A percentile compares a stretch with the other conserved stretches of the same genome.
phyloP scores from a whole-genome alignment of 75 land plant genomes.

The Picea glauca region DNA sequence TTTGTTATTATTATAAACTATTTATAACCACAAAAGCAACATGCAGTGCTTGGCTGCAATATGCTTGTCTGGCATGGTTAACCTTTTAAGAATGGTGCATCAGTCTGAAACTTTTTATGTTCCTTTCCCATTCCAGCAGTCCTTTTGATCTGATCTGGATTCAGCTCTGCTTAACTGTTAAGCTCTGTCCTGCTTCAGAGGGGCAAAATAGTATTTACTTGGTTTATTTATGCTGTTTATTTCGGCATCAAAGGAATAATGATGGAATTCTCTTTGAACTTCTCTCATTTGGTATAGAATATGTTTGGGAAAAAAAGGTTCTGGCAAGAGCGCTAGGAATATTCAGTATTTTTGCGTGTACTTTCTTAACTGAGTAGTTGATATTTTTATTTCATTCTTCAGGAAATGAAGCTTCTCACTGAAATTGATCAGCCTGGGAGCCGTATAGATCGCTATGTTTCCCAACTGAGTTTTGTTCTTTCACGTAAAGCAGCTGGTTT shows the following conservation, averaged over 20 bases:
- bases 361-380: neutral
- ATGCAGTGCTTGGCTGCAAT: too few species aligned
- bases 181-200: too few species aligned
- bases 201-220: neutral
- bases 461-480: conserved; percentile 84
- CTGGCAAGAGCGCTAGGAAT: neutral
- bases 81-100: too few species aligned
- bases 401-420: conserved; percentile 97
- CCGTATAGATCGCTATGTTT: conserved; percentile 87
- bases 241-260: neutral
- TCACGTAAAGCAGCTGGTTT: conserved; percentile 94
- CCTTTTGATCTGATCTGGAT: too few species aligned
- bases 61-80: too few species aligned
- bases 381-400: conserved; percentile 5
- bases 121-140: too few species aligned
- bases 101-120: too few species aligned
- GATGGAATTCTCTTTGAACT: neutral
- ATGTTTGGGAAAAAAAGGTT: neutral
- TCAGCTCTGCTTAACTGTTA: too few species aligned
- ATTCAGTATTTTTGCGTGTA: neutral
- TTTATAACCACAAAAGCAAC: too few species aligned
- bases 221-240: neutral
- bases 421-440: conserved; percentile 99
- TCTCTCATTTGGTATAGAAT: too few species aligned
- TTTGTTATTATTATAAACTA: too few species aligned